Percentiles rank a stretch among this genome's conserved stretches.
Evolutionary conservation across 2,329 filamentous ascomycete species (phyloP).

Genomic region (Samsoniella hepiali): DNA sequence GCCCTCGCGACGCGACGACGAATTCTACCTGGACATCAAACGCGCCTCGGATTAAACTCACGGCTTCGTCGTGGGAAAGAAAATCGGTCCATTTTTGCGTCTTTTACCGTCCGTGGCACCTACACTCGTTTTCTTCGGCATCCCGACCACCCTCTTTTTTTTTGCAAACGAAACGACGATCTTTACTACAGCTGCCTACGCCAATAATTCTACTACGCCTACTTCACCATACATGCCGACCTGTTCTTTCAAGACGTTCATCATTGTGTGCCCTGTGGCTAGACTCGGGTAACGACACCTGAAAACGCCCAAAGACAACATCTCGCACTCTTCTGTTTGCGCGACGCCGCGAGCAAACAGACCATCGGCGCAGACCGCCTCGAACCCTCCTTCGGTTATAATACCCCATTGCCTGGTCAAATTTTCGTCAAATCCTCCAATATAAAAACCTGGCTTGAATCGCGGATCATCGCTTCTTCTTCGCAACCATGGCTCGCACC

Average conservation of each 20-base stretch:
- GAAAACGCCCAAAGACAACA: not conserved
- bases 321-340: slow-evolving; percentile 3
- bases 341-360: slow-evolving; percentile 7
- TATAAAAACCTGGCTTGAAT: not conserved
- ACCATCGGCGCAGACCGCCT: not conserved
- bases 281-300: not conserved
- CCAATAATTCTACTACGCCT: not conserved
- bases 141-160: not conserved
- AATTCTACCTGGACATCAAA: not conserved
- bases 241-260: not conserved
- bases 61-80: not conserved
- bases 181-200: slow-evolving; percentile 8
- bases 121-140: slow-evolving; percentile 10
- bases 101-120: not conserved
- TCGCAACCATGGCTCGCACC: slow-evolving; percentile 9
- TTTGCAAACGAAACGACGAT: slow-evolving; percentile 5
- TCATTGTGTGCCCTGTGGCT: not conserved
- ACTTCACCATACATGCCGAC: not conserved
- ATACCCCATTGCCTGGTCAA: not conserved
- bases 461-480: not conserved
- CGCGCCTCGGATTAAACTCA: not conserved
- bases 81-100: not conserved
- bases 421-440: not conserved
- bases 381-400: not conserved
- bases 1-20: slow-evolving; percentile 10